Evolutionary conservation across 1,284 basidiomycete species (phyloP).

Genomic region (Somion occarium): DNA sequence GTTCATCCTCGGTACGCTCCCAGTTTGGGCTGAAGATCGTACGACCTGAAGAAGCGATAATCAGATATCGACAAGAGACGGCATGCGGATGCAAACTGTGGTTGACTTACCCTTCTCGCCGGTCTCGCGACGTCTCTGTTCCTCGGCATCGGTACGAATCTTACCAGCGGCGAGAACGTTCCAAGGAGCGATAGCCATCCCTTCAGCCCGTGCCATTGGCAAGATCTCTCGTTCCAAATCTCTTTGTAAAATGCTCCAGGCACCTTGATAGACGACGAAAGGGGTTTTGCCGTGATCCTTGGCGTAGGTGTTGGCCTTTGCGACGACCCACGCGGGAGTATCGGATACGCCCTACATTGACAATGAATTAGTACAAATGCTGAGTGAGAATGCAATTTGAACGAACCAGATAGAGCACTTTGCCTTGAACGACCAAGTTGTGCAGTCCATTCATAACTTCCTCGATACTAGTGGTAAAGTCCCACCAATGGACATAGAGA

Average conservation of each 20-base stretch:
- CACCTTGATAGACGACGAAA: constrained; percentile 48
- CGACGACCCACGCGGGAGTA: constrained; percentile 22
- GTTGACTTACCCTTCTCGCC: constrained; percentile 31
- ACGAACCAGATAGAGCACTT: constrained; percentile 36
- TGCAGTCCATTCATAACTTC: constrained; percentile 41
- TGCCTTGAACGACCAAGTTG: constrained; percentile 36
- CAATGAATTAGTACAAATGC: constrained; percentile 24
- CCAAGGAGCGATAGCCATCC: constrained; percentile 43
- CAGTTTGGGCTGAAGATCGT: constrained; percentile 22
- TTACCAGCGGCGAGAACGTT: constrained; percentile 42
- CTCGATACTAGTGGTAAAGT: constrained; percentile 33
- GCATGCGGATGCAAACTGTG: neutral
- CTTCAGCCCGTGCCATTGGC: constrained; percentile 42
- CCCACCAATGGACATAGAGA: constrained; percentile 41
- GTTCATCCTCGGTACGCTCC: constrained; percentile 35
- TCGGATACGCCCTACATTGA: constrained; percentile 19
- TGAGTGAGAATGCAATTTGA: neutral
- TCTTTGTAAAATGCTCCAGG: constrained; percentile 41
- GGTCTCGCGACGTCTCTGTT: constrained; percentile 32
- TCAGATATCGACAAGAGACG: neutral
- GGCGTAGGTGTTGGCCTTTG: constrained; percentile 21
- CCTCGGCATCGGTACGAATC: constrained; percentile 42
- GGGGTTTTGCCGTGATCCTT: constrained; percentile 39
- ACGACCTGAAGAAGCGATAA: constrained; percentile 19
- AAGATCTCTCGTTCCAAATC: constrained; percentile 49